phyloP scores from a whole-genome alignment of 352 stramenopile species.

The Aphanomyces astaci region DNA sequence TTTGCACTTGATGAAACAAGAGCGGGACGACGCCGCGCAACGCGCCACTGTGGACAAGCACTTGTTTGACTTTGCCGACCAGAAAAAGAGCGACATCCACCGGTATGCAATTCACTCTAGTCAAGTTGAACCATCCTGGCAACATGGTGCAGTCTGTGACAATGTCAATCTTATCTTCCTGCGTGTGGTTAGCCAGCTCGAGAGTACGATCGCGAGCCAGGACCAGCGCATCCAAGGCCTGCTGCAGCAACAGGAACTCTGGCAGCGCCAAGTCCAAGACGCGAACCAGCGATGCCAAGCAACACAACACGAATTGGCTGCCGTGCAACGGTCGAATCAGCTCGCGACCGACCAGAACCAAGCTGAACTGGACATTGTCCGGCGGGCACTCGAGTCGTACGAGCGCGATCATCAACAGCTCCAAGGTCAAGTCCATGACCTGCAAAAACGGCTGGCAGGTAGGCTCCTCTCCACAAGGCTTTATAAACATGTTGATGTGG shows the following conservation, averaged over 20 bases:
- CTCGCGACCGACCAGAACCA: constrained; percentile 7
- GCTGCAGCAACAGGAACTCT: not conserved
- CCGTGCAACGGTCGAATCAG: not conserved
- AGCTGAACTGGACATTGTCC: constrained; percentile 53
- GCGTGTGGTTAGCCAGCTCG: constrained; percentile 21
- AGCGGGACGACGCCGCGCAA: constrained; percentile 34
- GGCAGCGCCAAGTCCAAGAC: constrained; percentile 25
- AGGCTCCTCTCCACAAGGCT: not conserved
- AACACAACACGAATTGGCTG: not conserved
- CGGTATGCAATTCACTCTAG: not conserved
- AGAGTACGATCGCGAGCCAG: constrained; percentile 26
- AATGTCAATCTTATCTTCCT: no score
- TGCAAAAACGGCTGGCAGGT: not conserved
- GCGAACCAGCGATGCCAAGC: constrained; percentile 19
- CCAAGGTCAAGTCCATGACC: constrained; percentile 15
- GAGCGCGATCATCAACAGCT: constrained; percentile 29
- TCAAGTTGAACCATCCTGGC: not conserved
- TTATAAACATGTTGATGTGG: not conserved
- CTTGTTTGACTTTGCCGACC: constrained; percentile 29
- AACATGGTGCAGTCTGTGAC: no score
- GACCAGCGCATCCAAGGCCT: constrained; percentile 9
- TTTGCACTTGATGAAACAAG: constrained; percentile 35
- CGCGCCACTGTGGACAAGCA: constrained; percentile 33
- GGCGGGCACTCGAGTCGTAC: constrained; percentile 29
- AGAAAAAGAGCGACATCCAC: constrained; percentile 11